Evolutionary conservation across 2,329 filamentous ascomycete genomes (phyloP).

Genomic region (Mycosphaerella sp.): DNA sequence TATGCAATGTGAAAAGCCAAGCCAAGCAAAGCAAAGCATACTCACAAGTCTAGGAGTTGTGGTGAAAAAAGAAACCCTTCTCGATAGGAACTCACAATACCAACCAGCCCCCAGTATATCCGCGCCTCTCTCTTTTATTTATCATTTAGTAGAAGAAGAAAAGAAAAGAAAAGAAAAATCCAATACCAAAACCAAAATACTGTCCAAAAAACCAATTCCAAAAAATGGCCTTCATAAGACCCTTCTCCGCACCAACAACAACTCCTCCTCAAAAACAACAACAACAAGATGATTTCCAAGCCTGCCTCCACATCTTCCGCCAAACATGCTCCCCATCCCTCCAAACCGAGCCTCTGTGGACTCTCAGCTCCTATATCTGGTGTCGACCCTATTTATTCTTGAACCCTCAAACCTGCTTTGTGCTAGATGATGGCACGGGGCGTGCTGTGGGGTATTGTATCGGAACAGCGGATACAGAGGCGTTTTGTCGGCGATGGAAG

Average conservation of each 20-base stretch:
- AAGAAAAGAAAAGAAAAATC: too few species aligned
- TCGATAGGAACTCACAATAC: too few species aligned
- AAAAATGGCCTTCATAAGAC: slow-evolving; percentile 1
- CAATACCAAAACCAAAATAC: too few species aligned
- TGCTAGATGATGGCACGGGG: slow-evolving; percentile 34
- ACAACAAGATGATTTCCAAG: background rate
- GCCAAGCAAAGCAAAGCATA: too few species aligned
- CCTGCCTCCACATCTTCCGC: slow-evolving; percentile 1
- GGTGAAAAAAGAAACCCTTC: too few species aligned
- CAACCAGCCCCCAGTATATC: too few species aligned
- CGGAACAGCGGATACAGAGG: background rate
- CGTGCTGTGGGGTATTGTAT: background rate
- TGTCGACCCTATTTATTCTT: slow-evolving; percentile 33
- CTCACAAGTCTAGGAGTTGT: too few species aligned
- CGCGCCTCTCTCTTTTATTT: too few species aligned
- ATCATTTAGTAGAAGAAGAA: too few species aligned
- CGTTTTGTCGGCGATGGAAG: background rate
- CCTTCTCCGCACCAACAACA: background rate
- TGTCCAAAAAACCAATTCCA: too few species aligned
- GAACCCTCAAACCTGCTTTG: slow-evolving; percentile 31
- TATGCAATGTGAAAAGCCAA: too few species aligned
- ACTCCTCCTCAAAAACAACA: too few species aligned
- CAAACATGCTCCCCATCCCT: background rate
- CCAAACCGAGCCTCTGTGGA: background rate
- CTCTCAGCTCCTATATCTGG: slow-evolving; percentile 16